These are phyloP conservation scores for Picochlorum sp. DNA, from an alignment of 139 green algal species.

Conservation along the genomic window DNA sequence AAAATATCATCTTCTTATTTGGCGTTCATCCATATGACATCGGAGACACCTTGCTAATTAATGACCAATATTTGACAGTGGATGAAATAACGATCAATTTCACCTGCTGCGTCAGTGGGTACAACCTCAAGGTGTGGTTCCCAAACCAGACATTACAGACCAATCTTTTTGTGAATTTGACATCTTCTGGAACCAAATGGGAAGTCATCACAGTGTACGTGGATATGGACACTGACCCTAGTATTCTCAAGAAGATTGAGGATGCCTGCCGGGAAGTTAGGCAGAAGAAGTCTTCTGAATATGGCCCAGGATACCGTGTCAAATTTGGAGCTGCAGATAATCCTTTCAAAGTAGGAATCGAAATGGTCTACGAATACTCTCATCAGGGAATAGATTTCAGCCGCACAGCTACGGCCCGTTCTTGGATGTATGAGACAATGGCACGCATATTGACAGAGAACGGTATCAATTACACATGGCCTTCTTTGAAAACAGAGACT, in stretches of 20 bases:
- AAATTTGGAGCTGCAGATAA: not conserved
- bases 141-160: not conserved
- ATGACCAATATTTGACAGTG: not conserved
- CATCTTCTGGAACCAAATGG: not conserved
- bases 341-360: not conserved
- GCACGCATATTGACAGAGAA: not conserved
- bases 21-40: constrained; percentile 64
- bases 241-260: not conserved
- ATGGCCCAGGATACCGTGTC: not conserved
- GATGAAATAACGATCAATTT: constrained; percentile 10
- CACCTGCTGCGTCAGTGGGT: not conserved
- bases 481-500: no score
- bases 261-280: not conserved
- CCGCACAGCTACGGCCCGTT: not conserved
- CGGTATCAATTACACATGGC: not conserved
- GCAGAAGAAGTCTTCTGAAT: not conserved
- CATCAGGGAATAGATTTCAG: not conserved
- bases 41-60: constrained; percentile 37
- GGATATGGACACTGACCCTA: not conserved
- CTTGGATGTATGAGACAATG: not conserved
- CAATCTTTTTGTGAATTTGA: not conserved
- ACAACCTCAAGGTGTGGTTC: not conserved
- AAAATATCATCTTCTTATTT: constrained; percentile 60
- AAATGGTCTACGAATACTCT: not conserved
- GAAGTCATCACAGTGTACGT: not conserved